Evolutionary conservation across 1,284 basidiomycete genomes (phyloP).

Genomic region (Cronartium ribicola): DNA sequence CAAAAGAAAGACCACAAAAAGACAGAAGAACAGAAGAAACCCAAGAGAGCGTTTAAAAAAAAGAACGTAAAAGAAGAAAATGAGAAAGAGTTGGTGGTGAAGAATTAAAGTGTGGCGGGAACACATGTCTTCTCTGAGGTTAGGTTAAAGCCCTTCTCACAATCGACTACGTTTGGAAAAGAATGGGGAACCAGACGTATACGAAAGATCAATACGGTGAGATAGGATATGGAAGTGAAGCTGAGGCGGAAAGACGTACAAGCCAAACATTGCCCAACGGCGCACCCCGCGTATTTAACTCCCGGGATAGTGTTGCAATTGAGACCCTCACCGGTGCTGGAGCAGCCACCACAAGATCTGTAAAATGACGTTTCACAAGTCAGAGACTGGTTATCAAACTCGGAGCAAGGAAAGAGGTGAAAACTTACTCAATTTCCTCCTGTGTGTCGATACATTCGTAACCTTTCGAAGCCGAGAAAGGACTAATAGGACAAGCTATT

Average conservation of each 20-base stretch:
- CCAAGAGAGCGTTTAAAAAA: not conserved
- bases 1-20: not conserved
- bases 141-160: conserved; percentile 21
- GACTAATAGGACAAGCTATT: conserved; percentile 34
- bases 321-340: conserved; percentile 31
- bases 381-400: not conserved
- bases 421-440: conserved; percentile 16
- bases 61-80: not conserved
- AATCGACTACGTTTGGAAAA: conserved; percentile 11
- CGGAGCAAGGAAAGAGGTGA: not conserved
- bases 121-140: conserved; percentile 14
- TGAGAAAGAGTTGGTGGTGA: not conserved
- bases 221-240: not conserved
- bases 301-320: conserved; percentile 22
- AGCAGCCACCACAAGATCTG: conserved; percentile 34
- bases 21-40: not conserved
- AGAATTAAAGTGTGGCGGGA: not conserved
- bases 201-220: not conserved
- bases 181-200: not conserved
- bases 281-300: conserved; percentile 24
- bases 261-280: conserved; percentile 27
- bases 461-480: conserved; percentile 22
- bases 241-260: conserved; percentile 8
- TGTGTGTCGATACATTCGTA: conserved; percentile 28
- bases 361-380: not conserved